Percentiles rank a stretch among this genome's conserved stretches.
phyloP scores from a whole-genome alignment of 306 rosid species.

The Carpinus fangiana region DNA sequence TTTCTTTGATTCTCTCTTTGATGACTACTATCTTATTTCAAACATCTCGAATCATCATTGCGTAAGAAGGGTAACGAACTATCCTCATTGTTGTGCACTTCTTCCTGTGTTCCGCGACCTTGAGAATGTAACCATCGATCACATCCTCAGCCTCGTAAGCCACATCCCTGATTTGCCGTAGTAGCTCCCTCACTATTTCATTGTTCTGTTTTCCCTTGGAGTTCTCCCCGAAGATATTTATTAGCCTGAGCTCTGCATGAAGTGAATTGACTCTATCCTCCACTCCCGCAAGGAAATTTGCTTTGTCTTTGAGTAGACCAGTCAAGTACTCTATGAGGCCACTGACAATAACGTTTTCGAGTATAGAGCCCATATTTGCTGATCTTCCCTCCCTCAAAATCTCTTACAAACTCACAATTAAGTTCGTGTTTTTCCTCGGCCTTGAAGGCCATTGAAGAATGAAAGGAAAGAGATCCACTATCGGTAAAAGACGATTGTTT shows the following conservation, averaged over 20 bases:
- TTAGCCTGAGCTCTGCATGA: accelerated
- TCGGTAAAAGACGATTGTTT: too few relatives aligned
- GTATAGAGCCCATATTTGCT: too few relatives aligned
- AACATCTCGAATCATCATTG: neutral
- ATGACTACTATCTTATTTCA: neutral
- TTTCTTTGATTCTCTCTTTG: neutral
- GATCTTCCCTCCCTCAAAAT: too few relatives aligned
- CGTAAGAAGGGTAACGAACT: neutral
- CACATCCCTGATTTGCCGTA: neutral
- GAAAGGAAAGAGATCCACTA: too few relatives aligned
- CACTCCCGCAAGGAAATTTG: too few relatives aligned
- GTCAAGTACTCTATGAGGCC: too few relatives aligned
- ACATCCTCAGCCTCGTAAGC: neutral
- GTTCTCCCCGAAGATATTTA: neutral
- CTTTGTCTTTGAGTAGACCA: too few relatives aligned
- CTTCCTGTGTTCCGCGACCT: neutral
- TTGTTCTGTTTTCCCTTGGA: neutral
- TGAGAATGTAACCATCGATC: neutral
- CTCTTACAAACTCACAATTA: too few relatives aligned
- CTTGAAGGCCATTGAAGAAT: too few relatives aligned
- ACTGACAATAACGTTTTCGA: too few relatives aligned
- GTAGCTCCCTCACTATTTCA: neutral
- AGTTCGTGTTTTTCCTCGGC: too few relatives aligned
- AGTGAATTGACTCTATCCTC: too few relatives aligned
- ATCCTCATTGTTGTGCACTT: neutral